A percentile compares a stretch with the other conserved stretches of the same genome.
Conservation (phyloP, 495 filamentous ascomycete genomes). For the Aspergillus carlsbadensis region DNA sequence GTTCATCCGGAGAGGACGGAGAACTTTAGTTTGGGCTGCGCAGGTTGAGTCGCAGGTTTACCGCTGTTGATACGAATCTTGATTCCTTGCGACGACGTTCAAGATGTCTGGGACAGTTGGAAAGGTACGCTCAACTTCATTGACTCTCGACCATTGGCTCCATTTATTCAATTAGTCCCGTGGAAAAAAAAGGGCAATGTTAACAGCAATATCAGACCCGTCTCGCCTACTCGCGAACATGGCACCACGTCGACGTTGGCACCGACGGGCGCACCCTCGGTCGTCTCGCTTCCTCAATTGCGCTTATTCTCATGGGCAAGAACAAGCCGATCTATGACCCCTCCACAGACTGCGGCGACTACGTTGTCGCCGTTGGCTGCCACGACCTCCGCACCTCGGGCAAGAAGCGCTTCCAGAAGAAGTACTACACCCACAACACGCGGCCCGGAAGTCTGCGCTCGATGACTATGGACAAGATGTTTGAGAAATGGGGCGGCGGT, state of each 20-base stretch:
- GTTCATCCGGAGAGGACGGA: background rate
- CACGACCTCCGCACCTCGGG: slow-evolving; percentile 83
- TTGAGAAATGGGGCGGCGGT: slow-evolving; percentile 89
- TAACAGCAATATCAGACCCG: slow-evolving; percentile 62
- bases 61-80: background rate
- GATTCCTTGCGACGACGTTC: slow-evolving; percentile 2
- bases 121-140: slow-evolving; percentile 33
- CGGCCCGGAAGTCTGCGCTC: slow-evolving; percentile 80
- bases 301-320: slow-evolving; percentile 94
- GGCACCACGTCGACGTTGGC: slow-evolving; percentile 86
- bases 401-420: slow-evolving; percentile 88
- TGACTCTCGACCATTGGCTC: background rate
- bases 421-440: slow-evolving; percentile 91
- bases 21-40: background rate
- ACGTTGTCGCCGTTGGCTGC: slow-evolving; percentile 91
- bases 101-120: slow-evolving; percentile 49
- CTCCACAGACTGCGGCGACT: slow-evolving; percentile 96
- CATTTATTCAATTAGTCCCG: background rate
- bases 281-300: slow-evolving; percentile 88
- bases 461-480: slow-evolving; percentile 93
- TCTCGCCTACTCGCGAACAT: slow-evolving; percentile 91
- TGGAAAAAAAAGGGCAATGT: background rate
- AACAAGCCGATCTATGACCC: slow-evolving; percentile 98
- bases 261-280: slow-evolving; percentile 59
- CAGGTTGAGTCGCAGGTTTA: background rate